Percentiles rank a stretch among this genome's conserved stretches.
Evolutionary conservation across 257 asterid genomes (phyloP).

Genomic region (Nyctanthes arbortristis): DNA sequence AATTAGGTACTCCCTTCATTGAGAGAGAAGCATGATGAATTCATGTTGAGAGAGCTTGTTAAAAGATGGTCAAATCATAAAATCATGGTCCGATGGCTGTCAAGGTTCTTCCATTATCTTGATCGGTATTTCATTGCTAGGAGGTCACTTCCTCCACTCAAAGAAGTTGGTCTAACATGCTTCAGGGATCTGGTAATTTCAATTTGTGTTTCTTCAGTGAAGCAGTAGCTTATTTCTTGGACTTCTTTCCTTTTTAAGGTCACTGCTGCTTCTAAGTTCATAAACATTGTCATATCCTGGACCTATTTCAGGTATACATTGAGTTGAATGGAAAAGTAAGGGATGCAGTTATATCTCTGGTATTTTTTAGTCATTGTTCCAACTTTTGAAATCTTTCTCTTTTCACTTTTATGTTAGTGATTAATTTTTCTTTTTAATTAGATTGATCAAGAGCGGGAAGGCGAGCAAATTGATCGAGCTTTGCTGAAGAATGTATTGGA

Average conservation of each 20-base stretch:
- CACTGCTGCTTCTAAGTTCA: constrained; percentile 21
- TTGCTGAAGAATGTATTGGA: constrained; percentile 85
- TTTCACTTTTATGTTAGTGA: constrained; percentile 5
- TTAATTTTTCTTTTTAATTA: constrained; percentile 28
- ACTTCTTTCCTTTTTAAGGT: too few species aligned
- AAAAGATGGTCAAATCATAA: constrained; percentile 93
- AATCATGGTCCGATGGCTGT: constrained; percentile 98
- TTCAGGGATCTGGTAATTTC: constrained; percentile 82
- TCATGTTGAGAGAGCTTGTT: constrained; percentile 94
- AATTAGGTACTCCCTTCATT: constrained; percentile 73
- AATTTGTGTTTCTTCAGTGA: background rate
- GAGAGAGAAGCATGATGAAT: constrained; percentile 90
- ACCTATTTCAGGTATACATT: constrained; percentile 67
- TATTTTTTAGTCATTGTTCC: constrained; percentile 32
- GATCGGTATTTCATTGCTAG: constrained; percentile 97
- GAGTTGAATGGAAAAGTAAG: constrained; percentile 81
- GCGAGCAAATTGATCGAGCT: constrained; percentile 96
- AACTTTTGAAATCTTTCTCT: background rate
- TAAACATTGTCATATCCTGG: constrained; percentile 18
- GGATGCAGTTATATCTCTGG: constrained; percentile 96
- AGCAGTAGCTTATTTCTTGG: background rate
- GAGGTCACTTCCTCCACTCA: constrained; percentile 91
- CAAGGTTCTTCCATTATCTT: constrained; percentile 87
- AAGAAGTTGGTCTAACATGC: constrained; percentile 92
- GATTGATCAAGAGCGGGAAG: constrained; percentile 99